phyloP scores from a whole-genome alignment of 1,284 basidiomycete species.

The Vanrija pseudolonga region DNA sequence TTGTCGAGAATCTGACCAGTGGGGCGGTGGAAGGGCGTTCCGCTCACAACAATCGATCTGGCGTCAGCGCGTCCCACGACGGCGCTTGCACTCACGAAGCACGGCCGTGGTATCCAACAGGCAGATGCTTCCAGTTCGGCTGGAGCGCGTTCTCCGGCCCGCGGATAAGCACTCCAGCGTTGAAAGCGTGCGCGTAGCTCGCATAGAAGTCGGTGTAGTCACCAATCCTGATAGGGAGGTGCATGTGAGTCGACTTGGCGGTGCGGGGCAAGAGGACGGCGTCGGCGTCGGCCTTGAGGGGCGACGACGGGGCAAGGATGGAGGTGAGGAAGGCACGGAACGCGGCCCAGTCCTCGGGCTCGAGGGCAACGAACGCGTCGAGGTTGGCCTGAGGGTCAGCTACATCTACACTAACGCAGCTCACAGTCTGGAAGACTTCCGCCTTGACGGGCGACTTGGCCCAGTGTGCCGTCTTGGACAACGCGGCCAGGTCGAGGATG shows the following conservation, averaged over 20 bases:
- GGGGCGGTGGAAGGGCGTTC: conserved; percentile 13
- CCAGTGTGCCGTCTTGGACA: background rate
- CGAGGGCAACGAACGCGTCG: background rate
- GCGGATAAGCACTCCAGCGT: conserved; percentile 10
- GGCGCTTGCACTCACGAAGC: background rate
- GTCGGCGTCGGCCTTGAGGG: background rate
- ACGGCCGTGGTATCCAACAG: conserved; percentile 15
- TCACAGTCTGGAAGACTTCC: background rate
- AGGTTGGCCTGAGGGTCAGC: background rate
- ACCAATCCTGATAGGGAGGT: background rate
- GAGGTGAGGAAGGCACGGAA: background rate
- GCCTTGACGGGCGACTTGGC: background rate
- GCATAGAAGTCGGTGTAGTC: conserved; percentile 5
- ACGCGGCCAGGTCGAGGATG: background rate
- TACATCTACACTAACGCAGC: background rate
- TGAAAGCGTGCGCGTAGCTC: conserved; percentile 5
- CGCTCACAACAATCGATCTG: background rate
- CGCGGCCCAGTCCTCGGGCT: background rate
- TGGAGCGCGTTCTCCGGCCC: conserved; percentile 7
- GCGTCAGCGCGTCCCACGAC: too few species aligned
- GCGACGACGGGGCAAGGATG: background rate
- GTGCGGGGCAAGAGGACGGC: background rate
- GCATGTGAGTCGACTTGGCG: background rate
- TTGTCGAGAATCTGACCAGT: conserved; percentile 4
- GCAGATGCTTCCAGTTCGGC: conserved; percentile 12